These are phyloP conservation scores for Trypethelium eluteriae DNA, from an alignment of 495 filamentous ascomycete species.

Conservation along the genomic window DNA sequence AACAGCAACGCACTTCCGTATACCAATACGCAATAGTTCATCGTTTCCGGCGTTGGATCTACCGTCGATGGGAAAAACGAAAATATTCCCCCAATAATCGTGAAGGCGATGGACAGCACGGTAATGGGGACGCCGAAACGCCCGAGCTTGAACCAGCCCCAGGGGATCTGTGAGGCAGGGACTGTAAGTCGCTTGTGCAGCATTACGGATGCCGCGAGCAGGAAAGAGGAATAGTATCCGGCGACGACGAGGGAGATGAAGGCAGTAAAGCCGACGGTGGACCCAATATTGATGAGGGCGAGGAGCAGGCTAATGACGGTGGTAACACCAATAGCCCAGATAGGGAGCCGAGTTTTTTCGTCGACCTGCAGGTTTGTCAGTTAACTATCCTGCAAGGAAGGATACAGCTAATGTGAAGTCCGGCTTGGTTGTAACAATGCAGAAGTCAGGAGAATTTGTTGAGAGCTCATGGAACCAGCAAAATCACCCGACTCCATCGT, in stretches of 20 bases:
- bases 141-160: conserved; percentile 21
- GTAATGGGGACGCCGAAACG: conserved; percentile 14
- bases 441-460: too few species aligned
- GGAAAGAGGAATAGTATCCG: background rate
- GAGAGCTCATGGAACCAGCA: too few species aligned
- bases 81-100: conserved; percentile 17
- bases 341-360: background rate
- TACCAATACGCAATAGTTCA: conserved; percentile 19
- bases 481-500: too few species aligned
- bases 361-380: conserved; percentile 6
- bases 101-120: conserved; percentile 18
- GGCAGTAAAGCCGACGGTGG: conserved; percentile 16
- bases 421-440: too few species aligned
- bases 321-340: conserved; percentile 14
- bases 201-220: background rate
- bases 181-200: background rate
- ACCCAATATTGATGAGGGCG: conserved; percentile 23
- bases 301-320: conserved; percentile 16
- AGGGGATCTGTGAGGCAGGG: background rate
- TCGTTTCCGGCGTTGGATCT: conserved; percentile 14
- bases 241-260: conserved; percentile 11
- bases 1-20: conserved; percentile 36
- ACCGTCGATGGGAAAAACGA: conserved; percentile 12
- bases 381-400: background rate
- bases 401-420: too few species aligned